Conservation (phyloP, 1,284 basidiomycete species). For the Apiotrichum gamsii region DNA sequence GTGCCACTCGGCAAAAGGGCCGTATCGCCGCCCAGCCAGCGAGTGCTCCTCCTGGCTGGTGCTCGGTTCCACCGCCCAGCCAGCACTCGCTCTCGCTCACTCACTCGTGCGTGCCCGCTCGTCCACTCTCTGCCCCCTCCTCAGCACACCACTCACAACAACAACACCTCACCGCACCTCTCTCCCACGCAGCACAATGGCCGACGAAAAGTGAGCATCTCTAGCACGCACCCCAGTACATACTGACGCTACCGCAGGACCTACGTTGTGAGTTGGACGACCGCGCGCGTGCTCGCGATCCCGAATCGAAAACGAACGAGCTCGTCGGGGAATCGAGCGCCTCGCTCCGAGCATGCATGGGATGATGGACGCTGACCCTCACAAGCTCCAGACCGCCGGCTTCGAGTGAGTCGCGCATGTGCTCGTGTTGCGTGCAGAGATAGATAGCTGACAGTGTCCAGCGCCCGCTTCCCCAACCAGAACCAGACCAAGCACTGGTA, state of each 20-base stretch:
- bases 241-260: constrained; percentile 29
- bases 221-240: too few species aligned
- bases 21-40: not conserved
- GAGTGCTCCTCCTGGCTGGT: not conserved
- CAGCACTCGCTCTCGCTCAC: not conserved
- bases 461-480: constrained; percentile 89
- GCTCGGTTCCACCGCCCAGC: not conserved
- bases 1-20: not conserved
- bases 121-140: not conserved
- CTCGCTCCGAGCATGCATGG: too few species aligned
- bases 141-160: constrained; percentile 4
- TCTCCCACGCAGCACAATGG: too few species aligned
- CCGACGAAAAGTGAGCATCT: constrained; percentile 44
- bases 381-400: constrained; percentile 48
- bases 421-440: too few species aligned
- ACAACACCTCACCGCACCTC: constrained; percentile 1
- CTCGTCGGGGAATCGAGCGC: too few species aligned
- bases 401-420: constrained; percentile 44
- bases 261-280: constrained; percentile 39
- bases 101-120: not conserved
- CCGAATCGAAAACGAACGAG: too few species aligned
- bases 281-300: not conserved
- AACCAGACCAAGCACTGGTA: constrained; percentile 95
- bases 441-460: constrained; percentile 10
- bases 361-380: too few species aligned